Conservation (phyloP, 177 flowering plant species). For the Tripterygium wilfordii region DNA sequence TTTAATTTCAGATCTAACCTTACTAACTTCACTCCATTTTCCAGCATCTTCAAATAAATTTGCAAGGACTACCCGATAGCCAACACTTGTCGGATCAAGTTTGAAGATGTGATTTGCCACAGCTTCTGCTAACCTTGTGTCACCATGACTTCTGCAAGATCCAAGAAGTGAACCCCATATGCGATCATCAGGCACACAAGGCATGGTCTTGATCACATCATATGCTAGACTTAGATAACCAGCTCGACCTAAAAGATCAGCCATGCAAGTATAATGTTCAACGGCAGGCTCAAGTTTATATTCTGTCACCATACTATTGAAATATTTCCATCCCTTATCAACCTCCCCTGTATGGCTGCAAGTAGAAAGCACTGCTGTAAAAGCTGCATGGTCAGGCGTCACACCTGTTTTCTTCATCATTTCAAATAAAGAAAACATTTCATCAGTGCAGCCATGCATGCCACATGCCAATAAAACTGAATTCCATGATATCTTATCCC, state of each 20-base stretch:
- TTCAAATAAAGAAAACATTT: slow-evolving; percentile 24
- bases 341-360: slow-evolving; percentile 47
- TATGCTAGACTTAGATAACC: slow-evolving; percentile 37
- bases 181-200: slow-evolving; percentile 32
- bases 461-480: slow-evolving; percentile 33
- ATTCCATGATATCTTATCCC: slow-evolving; percentile 36
- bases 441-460: slow-evolving; percentile 31
- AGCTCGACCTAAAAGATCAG: slow-evolving; percentile 48
- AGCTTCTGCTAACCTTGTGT: slow-evolving; percentile 19
- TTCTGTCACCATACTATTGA: slow-evolving; percentile 28
- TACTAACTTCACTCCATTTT: slow-evolving; percentile 18
- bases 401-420: slow-evolving; percentile 24
- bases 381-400: slow-evolving; percentile 33
- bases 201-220: slow-evolving; percentile 38
- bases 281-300: slow-evolving; percentile 31
- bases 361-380: slow-evolving; percentile 39
- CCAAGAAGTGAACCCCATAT: slow-evolving; percentile 48
- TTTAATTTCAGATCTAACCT: slow-evolving; percentile 30
- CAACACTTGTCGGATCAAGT: slow-evolving; percentile 26
- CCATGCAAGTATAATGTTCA: slow-evolving; percentile 55
- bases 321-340: slow-evolving; percentile 34
- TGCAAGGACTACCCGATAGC: slow-evolving; percentile 40
- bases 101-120: slow-evolving; percentile 32
- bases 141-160: slow-evolving; percentile 38
- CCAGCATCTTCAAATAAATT: slow-evolving; percentile 35